Base-by-base conservation (phyloP, 108 stramenopile species). In the Cylindrotheca fusiformis region DNA sequence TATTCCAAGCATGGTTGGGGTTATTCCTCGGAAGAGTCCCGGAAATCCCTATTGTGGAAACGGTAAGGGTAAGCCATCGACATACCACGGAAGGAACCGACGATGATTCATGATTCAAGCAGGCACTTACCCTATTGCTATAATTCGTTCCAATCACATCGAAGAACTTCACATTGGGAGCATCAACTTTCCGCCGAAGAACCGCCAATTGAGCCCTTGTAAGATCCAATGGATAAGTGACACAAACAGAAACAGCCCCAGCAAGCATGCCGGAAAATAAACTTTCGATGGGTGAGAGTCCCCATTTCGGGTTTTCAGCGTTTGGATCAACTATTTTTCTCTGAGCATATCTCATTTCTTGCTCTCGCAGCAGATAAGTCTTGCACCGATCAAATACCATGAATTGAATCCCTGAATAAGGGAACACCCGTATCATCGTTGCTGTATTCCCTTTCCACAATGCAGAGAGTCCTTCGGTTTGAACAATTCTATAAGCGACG, bases 371-470 rank as follows among this genome's bases (percentile, higher is more conserved):
- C 48, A 86, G 81, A 58, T 52, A 73, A 1, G 64, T 61, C 69
- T 96, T 97, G 53, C 87, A 83, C 26, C 76, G 63, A 69, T 99
- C 97, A 76, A 96, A 97, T 10, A 96, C 87, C 90, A 96, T 95
- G 65, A 99, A 97, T 71, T 99, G 98, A 63, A 97, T 93, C 21
- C 96, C 98, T 21, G 87, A 78, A 65, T 99, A 99, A 10, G 98
- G 98, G 81, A 95, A 94, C 18, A 99, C 97, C 29, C 98, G 90
- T 50, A 96, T 82, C 85, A 97, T 87, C 14, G 96, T 97, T 24
- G 96, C 98, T 47, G 76, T 76, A 78, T 98, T 97, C 2, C 98
- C 98, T 64, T 94, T 95, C 97, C 97, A 97, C 20, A 97, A 67
- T 2, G 94, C 96, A 14, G 60, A 32, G 41, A 82, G 52, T 0